These are phyloP conservation scores for Podospora conica DNA, from an alignment of 495 filamentous ascomycete genomes.

Conservation along the genomic window DNA sequence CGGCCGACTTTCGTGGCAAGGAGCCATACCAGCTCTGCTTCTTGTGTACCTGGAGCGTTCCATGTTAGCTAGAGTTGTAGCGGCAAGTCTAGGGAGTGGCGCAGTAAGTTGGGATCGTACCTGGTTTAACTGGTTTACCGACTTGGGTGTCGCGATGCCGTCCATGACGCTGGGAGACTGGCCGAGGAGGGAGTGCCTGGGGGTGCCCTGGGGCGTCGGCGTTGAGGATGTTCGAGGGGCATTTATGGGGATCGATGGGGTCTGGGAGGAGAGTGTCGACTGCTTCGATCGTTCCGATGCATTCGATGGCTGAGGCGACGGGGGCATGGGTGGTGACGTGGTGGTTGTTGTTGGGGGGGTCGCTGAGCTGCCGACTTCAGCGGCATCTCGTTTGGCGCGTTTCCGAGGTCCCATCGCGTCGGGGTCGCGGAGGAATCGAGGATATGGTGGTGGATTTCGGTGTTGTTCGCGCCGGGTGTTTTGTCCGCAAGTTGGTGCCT, in stretches of 20 bases:
- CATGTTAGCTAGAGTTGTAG: constrained; percentile 4
- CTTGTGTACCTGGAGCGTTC: constrained; percentile 42
- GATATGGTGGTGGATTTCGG: not conserved
- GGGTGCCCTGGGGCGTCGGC: constrained; percentile 8
- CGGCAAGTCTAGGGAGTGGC: not conserved
- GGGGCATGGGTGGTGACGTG: not conserved
- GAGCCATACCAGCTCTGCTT: constrained; percentile 58
- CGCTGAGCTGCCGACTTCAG: constrained; percentile 33
- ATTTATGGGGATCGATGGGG: not conserved
- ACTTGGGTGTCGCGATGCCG: not conserved
- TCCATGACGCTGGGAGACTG: not conserved
- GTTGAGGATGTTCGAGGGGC: constrained; percentile 5
- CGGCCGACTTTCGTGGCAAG: constrained; percentile 66
- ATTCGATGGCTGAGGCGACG: constrained; percentile 12
- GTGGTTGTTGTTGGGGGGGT: constrained; percentile 6
- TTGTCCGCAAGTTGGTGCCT: constrained; percentile 1
- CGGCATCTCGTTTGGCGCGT: constrained; percentile 54
- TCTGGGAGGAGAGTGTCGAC: constrained; percentile 1
- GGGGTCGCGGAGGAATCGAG: not conserved
- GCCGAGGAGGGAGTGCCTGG: constrained; percentile 1
- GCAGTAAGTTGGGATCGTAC: constrained; percentile 5
- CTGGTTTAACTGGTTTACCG: constrained; percentile 14
- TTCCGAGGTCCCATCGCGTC: constrained; percentile 54
- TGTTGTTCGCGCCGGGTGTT: not conserved
- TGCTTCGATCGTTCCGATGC: constrained; percentile 11